Evolutionary conservation across 441 rosid genomes (phyloP).

Genomic region (Sinapis alba): DNA sequence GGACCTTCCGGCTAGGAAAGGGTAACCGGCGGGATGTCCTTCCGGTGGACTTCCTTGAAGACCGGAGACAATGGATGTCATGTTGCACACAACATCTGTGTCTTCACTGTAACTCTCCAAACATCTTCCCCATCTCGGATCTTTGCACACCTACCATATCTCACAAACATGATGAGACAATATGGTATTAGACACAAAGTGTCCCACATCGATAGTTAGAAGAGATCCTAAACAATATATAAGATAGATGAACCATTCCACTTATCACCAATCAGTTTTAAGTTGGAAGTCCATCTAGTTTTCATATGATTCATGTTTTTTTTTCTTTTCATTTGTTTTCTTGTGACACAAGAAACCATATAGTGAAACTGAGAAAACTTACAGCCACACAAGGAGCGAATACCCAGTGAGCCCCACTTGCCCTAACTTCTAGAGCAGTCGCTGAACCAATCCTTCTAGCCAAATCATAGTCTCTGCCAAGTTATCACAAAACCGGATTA

Average conservation of each 20-base stretch:
- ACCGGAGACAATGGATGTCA: constrained; percentile 65
- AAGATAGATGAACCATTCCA: too few species aligned
- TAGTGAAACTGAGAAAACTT: constrained; percentile 32
- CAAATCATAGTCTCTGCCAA: constrained; percentile 59
- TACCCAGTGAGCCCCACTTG: constrained; percentile 70
- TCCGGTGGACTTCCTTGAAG: constrained; percentile 79
- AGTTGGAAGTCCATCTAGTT: too few species aligned
- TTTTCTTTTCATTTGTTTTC: background rate
- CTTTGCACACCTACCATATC: constrained; percentile 61
- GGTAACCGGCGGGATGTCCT: constrained; percentile 69
- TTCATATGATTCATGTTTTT: too few species aligned
- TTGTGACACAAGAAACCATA: background rate
- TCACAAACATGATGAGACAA: background rate
- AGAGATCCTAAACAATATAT: too few species aligned
- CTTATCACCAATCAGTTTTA: too few species aligned
- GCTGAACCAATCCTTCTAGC: constrained; percentile 59
- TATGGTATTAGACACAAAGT: too few species aligned
- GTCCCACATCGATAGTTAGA: too few species aligned
- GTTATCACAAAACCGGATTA: background rate
- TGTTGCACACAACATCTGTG: constrained; percentile 60
- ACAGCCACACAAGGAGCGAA: constrained; percentile 84
- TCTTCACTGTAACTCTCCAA: constrained; percentile 82
- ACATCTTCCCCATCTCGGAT: constrained; percentile 88
- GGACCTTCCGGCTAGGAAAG: constrained; percentile 80
- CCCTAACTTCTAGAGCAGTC: constrained; percentile 77